Evolutionary conservation across 768 basidiomycete species (phyloP), one percentile per base, ranked within the genome.

Genomic region (Pleurotus platypus): DNA sequence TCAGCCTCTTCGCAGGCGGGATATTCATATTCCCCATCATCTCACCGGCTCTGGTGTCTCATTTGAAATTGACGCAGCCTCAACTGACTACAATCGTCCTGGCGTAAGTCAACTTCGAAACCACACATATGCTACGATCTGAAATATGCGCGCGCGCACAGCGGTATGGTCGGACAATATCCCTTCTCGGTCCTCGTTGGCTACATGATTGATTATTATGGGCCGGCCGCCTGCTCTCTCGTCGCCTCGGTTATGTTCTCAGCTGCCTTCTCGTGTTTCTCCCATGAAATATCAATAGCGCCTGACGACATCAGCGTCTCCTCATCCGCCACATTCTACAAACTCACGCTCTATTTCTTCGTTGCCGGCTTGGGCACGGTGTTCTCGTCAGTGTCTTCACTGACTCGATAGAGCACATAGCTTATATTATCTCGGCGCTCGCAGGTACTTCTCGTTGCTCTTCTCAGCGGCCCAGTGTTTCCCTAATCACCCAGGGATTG

Each of bases 101-200:
- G 18, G 87, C 85, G 90, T 92, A 70, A 72, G 86, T 67, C 35
- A 46, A 18, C 22, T 15, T 18, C 49, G 38, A 20, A 26, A 3
- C 22, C 12, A 18, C 24, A 22, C 30, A 8, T 20, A 39, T 22
- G 55, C 22, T 26, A 20, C 15, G 49, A 59, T 13, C 57, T 42
- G 61, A 51, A 61, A 12, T 57, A 35, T 59, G 57, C 27, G 30
- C 27, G 51, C 46, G 11, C 24, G 55, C 39, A 37, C 51, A 92
- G 91, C n/a, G 91, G 87, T 2, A 84, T 93, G 80, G 80, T 85
- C 60, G 87, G 89, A 4, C 90, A 92, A 72, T 92, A 93, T 67
- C 89, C 89, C 2, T 76, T 90, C 57, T 81, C 87, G 16, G 83
- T 84, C 1, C 13, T 90, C 1, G 83, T 86, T 42, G 91, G 91